Percentiles rank a stretch among this genome's conserved stretches.
Evolutionary conservation across 2,329 filamentous ascomycete genomes (phyloP).

Genomic region (Waltergamsia citrina): DNA sequence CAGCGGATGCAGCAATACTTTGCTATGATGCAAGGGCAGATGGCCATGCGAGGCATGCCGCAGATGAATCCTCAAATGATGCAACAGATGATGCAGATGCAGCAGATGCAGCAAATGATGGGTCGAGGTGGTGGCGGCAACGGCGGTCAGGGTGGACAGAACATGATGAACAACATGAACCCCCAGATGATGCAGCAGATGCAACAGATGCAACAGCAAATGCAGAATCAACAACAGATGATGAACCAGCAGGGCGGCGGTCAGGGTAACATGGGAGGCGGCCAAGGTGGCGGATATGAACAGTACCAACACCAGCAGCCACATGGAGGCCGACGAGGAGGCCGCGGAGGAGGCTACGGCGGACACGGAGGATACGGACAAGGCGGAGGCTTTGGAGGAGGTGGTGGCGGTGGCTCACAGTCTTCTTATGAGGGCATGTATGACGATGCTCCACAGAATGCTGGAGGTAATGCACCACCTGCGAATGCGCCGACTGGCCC

Average conservation of each 20-base stretch:
- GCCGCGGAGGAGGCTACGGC: constrained; percentile 19
- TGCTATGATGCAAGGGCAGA: constrained; percentile 86
- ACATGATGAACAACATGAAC: constrained; percentile 33
- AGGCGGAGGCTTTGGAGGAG: constrained; percentile 20
- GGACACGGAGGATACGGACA: constrained; percentile 14
- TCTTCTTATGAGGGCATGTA: constrained; percentile 98
- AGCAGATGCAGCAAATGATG: constrained; percentile 61
- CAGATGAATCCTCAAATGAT: constrained; percentile 67
- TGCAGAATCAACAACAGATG: constrained; percentile 32
- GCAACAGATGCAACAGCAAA: constrained; percentile 32
- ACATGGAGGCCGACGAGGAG: constrained; percentile 19
- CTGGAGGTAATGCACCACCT: constrained; percentile 45
- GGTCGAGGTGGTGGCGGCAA: constrained; percentile 24
- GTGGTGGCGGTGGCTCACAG: constrained; percentile 30
- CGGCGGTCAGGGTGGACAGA: constrained; percentile 22
- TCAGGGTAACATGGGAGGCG: constrained; percentile 11
- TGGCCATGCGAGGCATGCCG: constrained; percentile 64
- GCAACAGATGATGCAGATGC: constrained; percentile 69
- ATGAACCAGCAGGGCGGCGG: constrained; percentile 13
- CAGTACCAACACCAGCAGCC: constrained; percentile 35
- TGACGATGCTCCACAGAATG: constrained; percentile 83
- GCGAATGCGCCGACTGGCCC: constrained; percentile 77
- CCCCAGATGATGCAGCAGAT: constrained; percentile 52
- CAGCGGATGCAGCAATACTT: constrained; percentile 98
- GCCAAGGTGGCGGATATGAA: constrained; percentile 9